These are phyloP conservation scores for Colletotrichum siamense DNA, from an alignment of 2,329 filamentous ascomycete species.

Conservation along the genomic window DNA sequence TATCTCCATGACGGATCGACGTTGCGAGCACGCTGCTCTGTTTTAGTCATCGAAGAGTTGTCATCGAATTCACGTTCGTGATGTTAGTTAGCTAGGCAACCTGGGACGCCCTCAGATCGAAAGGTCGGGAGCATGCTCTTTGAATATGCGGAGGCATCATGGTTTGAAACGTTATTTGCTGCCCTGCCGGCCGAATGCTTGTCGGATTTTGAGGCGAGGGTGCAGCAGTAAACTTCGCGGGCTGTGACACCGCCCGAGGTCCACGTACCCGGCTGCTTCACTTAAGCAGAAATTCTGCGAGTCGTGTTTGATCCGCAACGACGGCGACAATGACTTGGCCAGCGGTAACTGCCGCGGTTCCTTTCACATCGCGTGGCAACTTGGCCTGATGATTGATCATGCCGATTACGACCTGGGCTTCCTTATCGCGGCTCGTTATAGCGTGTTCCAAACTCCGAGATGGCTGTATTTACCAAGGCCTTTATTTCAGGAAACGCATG, in stretches of 20 bases:
- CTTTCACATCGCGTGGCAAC: not conserved
- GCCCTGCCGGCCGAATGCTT: not conserved
- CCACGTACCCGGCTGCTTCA: not conserved
- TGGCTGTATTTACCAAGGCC: not conserved
- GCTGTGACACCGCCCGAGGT: not conserved
- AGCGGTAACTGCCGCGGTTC: not conserved
- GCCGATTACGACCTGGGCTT: not conserved
- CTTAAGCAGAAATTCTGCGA: not conserved
- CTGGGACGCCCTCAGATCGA: fast-evolving
- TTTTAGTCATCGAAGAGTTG: not conserved
- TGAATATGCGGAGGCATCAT: not conserved
- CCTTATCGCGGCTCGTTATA: not conserved
- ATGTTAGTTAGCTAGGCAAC: not conserved
- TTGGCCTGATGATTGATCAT: not conserved
- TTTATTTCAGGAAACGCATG: not conserved
- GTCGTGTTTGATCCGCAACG: not conserved
- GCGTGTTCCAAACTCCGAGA: not conserved
- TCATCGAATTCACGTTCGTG: not conserved
- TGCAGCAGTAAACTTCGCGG: not conserved
- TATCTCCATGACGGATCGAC: not conserved
- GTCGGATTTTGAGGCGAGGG: not conserved
- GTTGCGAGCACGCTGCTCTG: not conserved
- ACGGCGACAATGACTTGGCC: not conserved
- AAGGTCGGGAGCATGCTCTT: not conserved
- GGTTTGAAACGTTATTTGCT: not conserved